Percentiles rank a stretch among this genome's conserved stretches.
Conservation (phyloP, 2,329 filamentous ascomycete genomes). For the Peltaster fructicola region DNA sequence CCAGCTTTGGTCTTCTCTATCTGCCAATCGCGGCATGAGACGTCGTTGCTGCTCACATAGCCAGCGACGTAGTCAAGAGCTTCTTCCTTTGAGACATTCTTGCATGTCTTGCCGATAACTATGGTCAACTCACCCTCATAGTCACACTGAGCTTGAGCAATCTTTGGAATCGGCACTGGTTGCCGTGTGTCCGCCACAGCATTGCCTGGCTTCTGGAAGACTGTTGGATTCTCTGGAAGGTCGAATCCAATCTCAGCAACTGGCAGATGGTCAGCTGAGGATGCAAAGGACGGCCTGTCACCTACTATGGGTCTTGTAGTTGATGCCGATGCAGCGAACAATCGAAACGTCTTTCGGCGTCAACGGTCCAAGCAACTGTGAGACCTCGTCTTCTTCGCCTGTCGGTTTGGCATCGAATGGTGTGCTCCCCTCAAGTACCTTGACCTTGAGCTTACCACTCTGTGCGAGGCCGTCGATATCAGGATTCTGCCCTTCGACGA, state of each 20-base stretch:
- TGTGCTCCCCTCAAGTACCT: constrained; percentile 30
- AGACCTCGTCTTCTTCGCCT: constrained; percentile 36
- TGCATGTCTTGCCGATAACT: constrained; percentile 50
- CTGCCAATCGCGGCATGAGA: constrained; percentile 57
- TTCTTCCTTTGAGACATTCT: constrained; percentile 43
- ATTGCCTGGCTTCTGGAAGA: constrained; percentile 59
- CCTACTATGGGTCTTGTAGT: constrained; percentile 38
- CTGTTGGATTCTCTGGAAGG: constrained; percentile 50
- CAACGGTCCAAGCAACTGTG: constrained; percentile 36
- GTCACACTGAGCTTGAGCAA: constrained; percentile 53
- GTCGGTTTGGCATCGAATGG: constrained; percentile 32
- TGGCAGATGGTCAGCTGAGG: constrained; percentile 1
- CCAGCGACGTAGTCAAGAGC: constrained; percentile 59
- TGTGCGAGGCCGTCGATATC: constrained; percentile 17
- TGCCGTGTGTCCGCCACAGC: constrained; percentile 47
- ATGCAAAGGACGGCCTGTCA: constrained; percentile 2
- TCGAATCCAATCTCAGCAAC: constrained; percentile 39
- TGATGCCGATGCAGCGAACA: constrained; percentile 40
- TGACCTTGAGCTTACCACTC: constrained; percentile 32
- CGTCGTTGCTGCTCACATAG: constrained; percentile 59
- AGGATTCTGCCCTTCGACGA: constrained; percentile 22
- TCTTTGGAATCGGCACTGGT: constrained; percentile 44
- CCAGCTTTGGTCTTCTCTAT: constrained; percentile 24
- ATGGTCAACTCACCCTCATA: constrained; percentile 68
- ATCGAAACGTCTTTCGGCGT: constrained; percentile 35